Base-by-base conservation (phyloP, 495 filamentous ascomycete species). In the Penicillium egyptiacum region DNA sequence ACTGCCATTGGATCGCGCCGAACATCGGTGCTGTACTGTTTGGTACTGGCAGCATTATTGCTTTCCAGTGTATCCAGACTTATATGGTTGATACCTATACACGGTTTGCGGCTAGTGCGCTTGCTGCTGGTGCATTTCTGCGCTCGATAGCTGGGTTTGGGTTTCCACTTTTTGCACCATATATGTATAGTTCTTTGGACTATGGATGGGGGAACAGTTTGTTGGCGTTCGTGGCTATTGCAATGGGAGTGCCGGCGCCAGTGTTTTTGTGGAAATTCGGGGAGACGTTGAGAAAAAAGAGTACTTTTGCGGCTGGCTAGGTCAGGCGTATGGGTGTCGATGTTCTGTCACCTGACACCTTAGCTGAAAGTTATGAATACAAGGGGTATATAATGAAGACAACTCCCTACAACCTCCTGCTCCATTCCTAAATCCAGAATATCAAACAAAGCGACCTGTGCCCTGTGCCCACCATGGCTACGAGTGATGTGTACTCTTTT, bases 61-160 rank as follows among this genome's bases (percentile, higher is more conserved):
- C 77, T 0, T 88, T 88, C 65, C 88, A 90, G 70, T 86, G 83
- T 59, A 82, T 86, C 35, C 86, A 89, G 72, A 85, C 83, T 9
- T 94, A 89, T 63, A 72, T 91, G 45, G 83, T 92, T n/a, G 90
- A 96, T 65, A 70, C 86, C 6, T 92, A 92, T 69, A 83, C 84
- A 23, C 78, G 81, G 7, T 94, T 82, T 67, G 88, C 90, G 8
- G 89, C 90, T 9, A 86, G 81, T 57, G 91, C 88, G 1, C 66
- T 90, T 12, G 86, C 79, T 1, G 88, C 91, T 1, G 79, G 77
- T 2, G 82, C 85, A 3, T 81, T 91, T 12, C 64, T 93, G 59
- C 77, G 90, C 17, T 84, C 77, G 22, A 43, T 91, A 14, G 84
- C 85, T 1, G 89, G 89, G 2, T 91, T 92, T 63, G 81, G 78